phyloP scores from a whole-genome alignment of 768 basidiomycete genomes.

The Amanita pseudoporphyria region DNA sequence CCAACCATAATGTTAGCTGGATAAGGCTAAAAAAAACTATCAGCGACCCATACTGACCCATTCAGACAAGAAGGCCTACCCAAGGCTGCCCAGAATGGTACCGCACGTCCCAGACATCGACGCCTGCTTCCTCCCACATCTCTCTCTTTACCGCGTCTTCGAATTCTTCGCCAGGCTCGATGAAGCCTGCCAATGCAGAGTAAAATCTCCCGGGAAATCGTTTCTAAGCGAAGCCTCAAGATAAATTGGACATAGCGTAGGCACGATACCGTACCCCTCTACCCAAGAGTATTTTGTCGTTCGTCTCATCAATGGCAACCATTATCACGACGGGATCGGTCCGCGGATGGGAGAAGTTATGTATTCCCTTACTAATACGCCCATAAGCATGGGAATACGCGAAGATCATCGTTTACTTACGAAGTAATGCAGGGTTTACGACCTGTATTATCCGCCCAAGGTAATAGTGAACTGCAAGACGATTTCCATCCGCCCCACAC shows the following conservation, averaged over 20 bases:
- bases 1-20: conserved; percentile 89
- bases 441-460: conserved; percentile 59
- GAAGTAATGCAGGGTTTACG: conserved; percentile 62
- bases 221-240: conserved; percentile 31
- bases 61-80: conserved; percentile 32
- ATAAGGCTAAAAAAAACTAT: conserved; percentile 51
- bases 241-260: not conserved
- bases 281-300: conserved; percentile 81
- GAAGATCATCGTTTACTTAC: conserved; percentile 28
- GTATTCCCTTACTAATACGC: conserved; percentile 63
- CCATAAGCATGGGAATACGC: conserved; percentile 9
- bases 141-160: conserved; percentile 91
- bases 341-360: conserved; percentile 79
- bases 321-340: conserved; percentile 91
- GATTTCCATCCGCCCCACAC: conserved; percentile 98
- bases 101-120: conserved; percentile 72
- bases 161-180: conserved; percentile 90
- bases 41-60: not conserved
- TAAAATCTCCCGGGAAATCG: conserved; percentile 66
- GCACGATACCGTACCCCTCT: conserved; percentile 51
- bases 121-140: conserved; percentile 93
- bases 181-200: conserved; percentile 88
- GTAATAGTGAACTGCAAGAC: conserved; percentile 63
- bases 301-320: conserved; percentile 70
- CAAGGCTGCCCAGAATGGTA: conserved; percentile 88